Conservation (phyloP, 805 yeast species). For the Metschnikowia cerradonensis region DNA sequence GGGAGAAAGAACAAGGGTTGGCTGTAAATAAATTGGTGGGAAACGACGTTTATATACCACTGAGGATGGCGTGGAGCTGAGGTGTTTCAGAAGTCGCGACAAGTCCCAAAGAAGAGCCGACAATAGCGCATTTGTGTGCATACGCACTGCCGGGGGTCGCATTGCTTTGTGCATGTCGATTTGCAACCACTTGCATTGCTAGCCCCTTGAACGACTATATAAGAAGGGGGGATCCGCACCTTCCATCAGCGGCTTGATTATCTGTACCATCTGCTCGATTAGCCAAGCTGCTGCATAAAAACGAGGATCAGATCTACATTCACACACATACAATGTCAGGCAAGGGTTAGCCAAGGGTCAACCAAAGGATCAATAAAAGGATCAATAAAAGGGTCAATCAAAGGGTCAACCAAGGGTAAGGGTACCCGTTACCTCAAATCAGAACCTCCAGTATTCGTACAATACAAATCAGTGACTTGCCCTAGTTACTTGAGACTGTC, state of each 20-base stretch:
- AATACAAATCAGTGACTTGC: too few relatives aligned
- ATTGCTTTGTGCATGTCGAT: neutral
- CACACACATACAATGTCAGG: too few relatives aligned
- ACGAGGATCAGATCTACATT: too few relatives aligned
- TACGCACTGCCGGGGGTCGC: neutral
- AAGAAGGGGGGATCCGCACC: neutral
- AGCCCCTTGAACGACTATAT: neutral
- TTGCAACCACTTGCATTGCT: conserved; percentile 1
- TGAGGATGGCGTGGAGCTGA: neutral
- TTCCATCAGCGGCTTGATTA: neutral
- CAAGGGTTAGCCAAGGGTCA: too few relatives aligned
- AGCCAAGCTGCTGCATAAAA: neutral
- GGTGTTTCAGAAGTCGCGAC: conserved; percentile 3
- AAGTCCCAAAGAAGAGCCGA: neutral
- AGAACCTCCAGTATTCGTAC: too few relatives aligned
- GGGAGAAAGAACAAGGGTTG: neutral
- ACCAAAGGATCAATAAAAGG: too few relatives aligned
- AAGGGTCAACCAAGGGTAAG: too few relatives aligned
- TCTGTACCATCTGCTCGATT: neutral
- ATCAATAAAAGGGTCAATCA: too few relatives aligned
- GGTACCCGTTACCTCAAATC: too few relatives aligned
- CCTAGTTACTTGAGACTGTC: too few relatives aligned
- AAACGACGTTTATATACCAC: neutral
- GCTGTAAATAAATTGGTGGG: neutral
- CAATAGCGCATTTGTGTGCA: conserved; percentile 5